Conservation (phyloP, 305 asterid species). For the Fraxinus latifolia region DNA sequence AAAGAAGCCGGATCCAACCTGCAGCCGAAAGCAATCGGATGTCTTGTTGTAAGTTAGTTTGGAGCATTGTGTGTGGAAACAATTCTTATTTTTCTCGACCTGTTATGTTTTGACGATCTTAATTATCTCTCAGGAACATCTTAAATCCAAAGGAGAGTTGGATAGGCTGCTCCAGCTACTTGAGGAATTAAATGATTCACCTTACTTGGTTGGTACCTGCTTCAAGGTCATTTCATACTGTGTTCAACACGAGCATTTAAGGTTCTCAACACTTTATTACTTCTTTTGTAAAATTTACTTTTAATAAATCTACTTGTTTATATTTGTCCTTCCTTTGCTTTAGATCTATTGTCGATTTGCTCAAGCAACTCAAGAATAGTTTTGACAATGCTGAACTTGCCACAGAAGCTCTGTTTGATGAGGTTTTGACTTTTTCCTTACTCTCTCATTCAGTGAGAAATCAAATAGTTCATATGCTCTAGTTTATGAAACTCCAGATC, state of each 20-base stretch:
- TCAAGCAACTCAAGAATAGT: constrained; percentile 59
- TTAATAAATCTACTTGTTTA: constrained; percentile 15
- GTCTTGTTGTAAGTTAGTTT: constrained; percentile 65
- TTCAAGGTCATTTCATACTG: constrained; percentile 61
- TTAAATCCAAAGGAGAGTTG: constrained; percentile 61
- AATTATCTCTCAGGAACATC: constrained; percentile 51
- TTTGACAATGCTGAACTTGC: constrained; percentile 43
- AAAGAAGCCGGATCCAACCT: constrained; percentile 45
- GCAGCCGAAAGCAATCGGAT: constrained; percentile 59
- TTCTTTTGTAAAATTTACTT: constrained; percentile 19
- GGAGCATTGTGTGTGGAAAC: constrained; percentile 15
- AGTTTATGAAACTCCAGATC: constrained; percentile 6
- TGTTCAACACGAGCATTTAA: constrained; percentile 58
- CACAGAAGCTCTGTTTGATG: constrained; percentile 62
- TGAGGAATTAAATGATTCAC: constrained; percentile 52
- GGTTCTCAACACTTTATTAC: constrained; percentile 41
- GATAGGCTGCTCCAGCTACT: constrained; percentile 64
- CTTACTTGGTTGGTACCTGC: constrained; percentile 69
- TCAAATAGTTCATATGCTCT: constrained; percentile 1
- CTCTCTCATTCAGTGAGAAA: constrained; percentile 15
- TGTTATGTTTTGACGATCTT: constrained; percentile 15
- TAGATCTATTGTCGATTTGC: constrained; percentile 61
- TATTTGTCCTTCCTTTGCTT: constrained; percentile 26
- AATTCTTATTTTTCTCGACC: constrained; percentile 19
- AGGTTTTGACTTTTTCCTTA: constrained; percentile 42